Base-by-base conservation (phyloP, 2,329 filamentous ascomycete species). In the Colletotrichum liaoningense region DNA sequence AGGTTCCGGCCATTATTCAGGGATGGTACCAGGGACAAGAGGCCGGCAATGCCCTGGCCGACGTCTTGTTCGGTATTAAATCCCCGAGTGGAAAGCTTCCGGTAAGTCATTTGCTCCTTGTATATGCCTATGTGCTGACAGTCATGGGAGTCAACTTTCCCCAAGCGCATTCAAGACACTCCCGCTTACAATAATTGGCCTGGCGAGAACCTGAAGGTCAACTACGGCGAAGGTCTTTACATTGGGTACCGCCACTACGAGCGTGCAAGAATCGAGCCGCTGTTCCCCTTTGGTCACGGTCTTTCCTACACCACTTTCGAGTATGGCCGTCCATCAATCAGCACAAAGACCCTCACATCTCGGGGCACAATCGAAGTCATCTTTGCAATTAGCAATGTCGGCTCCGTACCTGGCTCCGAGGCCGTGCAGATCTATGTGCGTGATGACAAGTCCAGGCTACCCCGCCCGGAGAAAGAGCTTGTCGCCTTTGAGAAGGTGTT, bases 1-100 rank as follows among this genome's bases (percentile, higher is more conserved):
- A 86, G 26, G 91, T 93, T 3, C 89, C 92, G 3, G 89, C 91
- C 1, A 90, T 95, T 35, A 79, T 95, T 1, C 93, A 95, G 79
- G 89, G 93, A 90, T 94, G 92, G 92, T 94, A 93, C 76, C 91
- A 91, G 74, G 92, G 92, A 14, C 92, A 94, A 76, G 92, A 94
- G 80, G 89, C 90, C 4, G 92, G 92, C 1, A 93, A 93, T 75
- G 91, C 90, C 1, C 89, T 94, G 64, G 91, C 90, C 3, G 91
- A 93, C 75, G 87, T 93, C 0, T 83, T 94, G 5, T 91, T 92
- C 75, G 92, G 92, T 4, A 82, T 88, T 52, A 84, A 86, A 70
- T 93, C 90, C 76, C 92, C 92, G 0, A 91, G 89, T 73, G 93
- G 92, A 6, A 93, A 93, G 78, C 86, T 94, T 11, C 92, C 92